Evolutionary conservation across 768 basidiomycete species (phyloP), one percentile per base, ranked within the genome.

Genomic region (Hysterangium stoloniferum): DNA sequence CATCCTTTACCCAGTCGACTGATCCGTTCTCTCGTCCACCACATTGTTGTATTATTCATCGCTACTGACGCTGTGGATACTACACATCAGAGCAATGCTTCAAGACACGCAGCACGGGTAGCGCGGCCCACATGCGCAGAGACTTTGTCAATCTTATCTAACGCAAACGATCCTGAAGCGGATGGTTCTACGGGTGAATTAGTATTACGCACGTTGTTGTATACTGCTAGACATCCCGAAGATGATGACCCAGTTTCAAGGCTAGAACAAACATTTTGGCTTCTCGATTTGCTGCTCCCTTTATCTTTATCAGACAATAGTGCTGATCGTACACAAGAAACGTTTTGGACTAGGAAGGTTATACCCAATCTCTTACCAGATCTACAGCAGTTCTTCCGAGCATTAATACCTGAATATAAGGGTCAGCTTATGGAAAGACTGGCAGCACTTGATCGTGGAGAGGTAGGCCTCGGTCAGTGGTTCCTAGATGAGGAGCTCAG

Each of bases 401-500:
- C 74, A 4, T 66, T 88, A 28, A 78, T 82, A 49, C 68, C 75
- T 2, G 75, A 79, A 48, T 75, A 68, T 36, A 78, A 75, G 59
- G 65, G 72, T 2, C 69, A 71, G 33, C 61, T 88, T 22, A 59
- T 87, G 24, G 65, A 72, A 41, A 72, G 78, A 4, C 69, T 89
- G 2, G 67, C 76, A 19, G 67, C 62, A 15, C 62, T 88, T 12
- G 87, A 90, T 55, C 62, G 69, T 4, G 79, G 77, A 2, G 62
- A 70, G 22, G 63, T 76, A 19, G 80, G 79, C 3, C 64, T 84
- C 2, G 82, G 77, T 15, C 81, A 84, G 53, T 90, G 85, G 84
- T 58, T 89, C 22, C 57, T 90, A 7, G 58, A 65, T n/a, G 77
- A 83, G 55, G 82, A 85, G 53, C 57, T 84, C 52, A 78, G 77